These are phyloP conservation scores for Medicago truncatula DNA, from an alignment of 306 rosid species.

Conservation along the genomic window DNA sequence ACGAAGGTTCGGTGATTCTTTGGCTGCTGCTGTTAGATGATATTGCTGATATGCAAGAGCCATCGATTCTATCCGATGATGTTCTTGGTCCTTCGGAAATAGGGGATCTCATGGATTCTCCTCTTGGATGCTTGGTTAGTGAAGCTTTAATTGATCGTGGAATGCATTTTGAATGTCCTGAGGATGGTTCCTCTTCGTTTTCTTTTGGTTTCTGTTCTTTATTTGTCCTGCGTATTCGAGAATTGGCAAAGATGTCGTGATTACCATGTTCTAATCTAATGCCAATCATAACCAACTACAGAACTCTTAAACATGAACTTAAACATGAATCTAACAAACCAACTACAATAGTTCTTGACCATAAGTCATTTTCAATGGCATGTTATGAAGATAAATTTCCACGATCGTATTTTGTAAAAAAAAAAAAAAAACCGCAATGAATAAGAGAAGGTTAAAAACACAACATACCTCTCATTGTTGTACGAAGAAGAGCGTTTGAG, in stretches of 20 bases:
- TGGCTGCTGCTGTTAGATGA: conserved; percentile 66
- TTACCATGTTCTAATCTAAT: conserved; percentile 12
- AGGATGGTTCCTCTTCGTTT: conserved; percentile 67
- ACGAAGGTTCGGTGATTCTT: conserved; percentile 67
- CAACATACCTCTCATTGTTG: conserved; percentile 79
- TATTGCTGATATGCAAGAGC: conserved; percentile 54
- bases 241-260: conserved; percentile 28
- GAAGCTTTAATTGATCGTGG: conserved; percentile 86
- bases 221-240: conserved; percentile 60
- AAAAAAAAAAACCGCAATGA: not conserved
- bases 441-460: conserved; percentile 30
- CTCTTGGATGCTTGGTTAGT: conserved; percentile 71
- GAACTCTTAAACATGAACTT: not conserved
- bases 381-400: not conserved
- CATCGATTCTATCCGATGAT: conserved; percentile 71
- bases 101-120: conserved; percentile 85
- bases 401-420: no score
- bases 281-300: conserved; percentile 30
- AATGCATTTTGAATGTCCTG: conserved; percentile 86
- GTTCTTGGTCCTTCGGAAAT: conserved; percentile 72
- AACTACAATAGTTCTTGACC: no score
- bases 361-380: no score
- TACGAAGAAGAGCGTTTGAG: conserved; percentile 93
- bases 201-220: conserved; percentile 64
- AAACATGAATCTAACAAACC: no score